These are phyloP conservation scores for Yarrowia sp. DNA, from an alignment of 805 yeast genomes.

Conservation along the genomic window DNA sequence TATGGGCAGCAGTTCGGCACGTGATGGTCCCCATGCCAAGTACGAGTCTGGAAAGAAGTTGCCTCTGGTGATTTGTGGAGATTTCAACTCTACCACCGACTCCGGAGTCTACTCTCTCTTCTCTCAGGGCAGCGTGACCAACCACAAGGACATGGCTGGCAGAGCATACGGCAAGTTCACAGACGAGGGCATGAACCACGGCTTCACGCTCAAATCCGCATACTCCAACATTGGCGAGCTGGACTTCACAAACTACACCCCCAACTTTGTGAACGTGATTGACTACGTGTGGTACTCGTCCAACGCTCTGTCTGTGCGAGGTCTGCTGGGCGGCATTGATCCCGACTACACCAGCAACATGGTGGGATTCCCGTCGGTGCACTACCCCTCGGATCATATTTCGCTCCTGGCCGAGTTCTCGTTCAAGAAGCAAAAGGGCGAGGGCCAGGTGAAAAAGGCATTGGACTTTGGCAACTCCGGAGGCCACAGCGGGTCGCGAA, in stretches of 20 bases:
- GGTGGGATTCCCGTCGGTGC: conserved; percentile 91
- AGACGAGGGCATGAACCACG: conserved; percentile 80
- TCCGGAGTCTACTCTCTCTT: conserved; percentile 92
- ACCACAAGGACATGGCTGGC: conserved; percentile 78
- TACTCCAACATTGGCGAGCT: conserved; percentile 82
- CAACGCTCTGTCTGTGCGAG: conserved; percentile 73
- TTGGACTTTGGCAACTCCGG: conserved; percentile 20
- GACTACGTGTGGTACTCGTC: conserved; percentile 97
- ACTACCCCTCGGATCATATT: conserved; percentile 92
- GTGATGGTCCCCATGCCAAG: conserved; percentile 37
- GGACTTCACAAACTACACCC: conserved; percentile 92
- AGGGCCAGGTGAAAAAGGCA: background rate
- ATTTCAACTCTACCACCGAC: conserved; percentile 81
- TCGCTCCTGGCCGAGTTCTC: conserved; percentile 80
- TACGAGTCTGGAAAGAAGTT: conserved; percentile 51
- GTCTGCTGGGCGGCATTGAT: conserved; percentile 82
- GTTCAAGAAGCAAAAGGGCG: conserved; percentile 44
- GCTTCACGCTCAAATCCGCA: conserved; percentile 77
- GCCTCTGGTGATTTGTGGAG: conserved; percentile 90
- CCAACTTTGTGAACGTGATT: conserved; percentile 86
- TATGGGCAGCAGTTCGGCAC: background rate
- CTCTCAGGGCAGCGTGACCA: conserved; percentile 73
- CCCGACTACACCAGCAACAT: conserved; percentile 68
- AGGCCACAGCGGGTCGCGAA: conserved; percentile 25
- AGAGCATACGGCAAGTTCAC: conserved; percentile 89